A percentile compares a stretch with the other conserved stretches of the same genome.
phyloP scores from a whole-genome alignment of 2,329 filamentous ascomycete species.

The Verticillium zaregamsianum region DNA sequence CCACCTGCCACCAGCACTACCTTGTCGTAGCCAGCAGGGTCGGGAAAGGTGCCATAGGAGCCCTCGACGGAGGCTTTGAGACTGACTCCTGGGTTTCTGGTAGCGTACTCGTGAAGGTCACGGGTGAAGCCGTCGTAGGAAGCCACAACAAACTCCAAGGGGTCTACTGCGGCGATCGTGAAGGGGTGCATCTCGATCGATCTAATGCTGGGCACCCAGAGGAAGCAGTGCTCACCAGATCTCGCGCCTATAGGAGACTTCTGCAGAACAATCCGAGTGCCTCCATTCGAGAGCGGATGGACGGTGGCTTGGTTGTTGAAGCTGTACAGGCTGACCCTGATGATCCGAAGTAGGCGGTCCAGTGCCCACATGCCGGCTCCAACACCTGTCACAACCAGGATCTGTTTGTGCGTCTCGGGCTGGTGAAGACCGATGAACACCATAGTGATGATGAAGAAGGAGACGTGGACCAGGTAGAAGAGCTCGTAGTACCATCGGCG shows the following conservation, averaged over 20 bases:
- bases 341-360: conserved; percentile 45
- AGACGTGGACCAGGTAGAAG: conserved; percentile 50
- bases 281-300: conserved; percentile 49
- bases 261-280: conserved; percentile 49
- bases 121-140: conserved; percentile 53
- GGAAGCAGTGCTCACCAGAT: conserved; percentile 58
- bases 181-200: conserved; percentile 59
- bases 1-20: conserved; percentile 30
- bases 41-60: conserved; percentile 48
- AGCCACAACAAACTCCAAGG: conserved; percentile 55
- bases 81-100: conserved; percentile 33
- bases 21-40: conserved; percentile 27
- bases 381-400: conserved; percentile 36
- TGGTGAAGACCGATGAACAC: conserved; percentile 48
- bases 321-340: conserved; percentile 38
- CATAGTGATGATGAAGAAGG: conserved; percentile 43
- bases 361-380: conserved; percentile 43
- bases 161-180: conserved; percentile 49
- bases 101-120: conserved; percentile 41
- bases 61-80: conserved; percentile 47
- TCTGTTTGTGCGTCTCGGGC: conserved; percentile 33
- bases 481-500: conserved; percentile 49
- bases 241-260: conserved; percentile 41
- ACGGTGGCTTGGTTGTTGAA: conserved; percentile 48
- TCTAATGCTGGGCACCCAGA: conserved; percentile 59